Conservation (phyloP, 164 flowering plant species). For the Malania oleifera region DNA sequence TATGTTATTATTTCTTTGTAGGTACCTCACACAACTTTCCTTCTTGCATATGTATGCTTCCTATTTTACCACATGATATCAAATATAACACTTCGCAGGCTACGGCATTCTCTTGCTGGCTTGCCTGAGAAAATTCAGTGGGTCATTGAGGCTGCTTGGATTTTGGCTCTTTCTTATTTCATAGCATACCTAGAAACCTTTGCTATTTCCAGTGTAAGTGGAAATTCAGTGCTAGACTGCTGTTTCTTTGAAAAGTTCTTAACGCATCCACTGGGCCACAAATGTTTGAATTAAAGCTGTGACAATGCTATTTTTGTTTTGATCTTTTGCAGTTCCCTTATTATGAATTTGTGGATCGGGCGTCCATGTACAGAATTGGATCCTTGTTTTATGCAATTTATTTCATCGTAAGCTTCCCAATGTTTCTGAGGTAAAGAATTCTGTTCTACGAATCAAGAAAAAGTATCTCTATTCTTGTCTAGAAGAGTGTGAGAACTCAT, state of each 20-base stretch:
- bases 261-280: too few species aligned
- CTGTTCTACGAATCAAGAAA: neutral
- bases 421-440: conserved; percentile 79
- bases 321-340: conserved; percentile 87
- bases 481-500: neutral
- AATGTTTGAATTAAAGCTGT: neutral
- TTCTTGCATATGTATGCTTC: conserved; percentile 91
- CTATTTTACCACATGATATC: conserved; percentile 85
- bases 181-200: conserved; percentile 88
- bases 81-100: conserved; percentile 84
- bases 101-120: conserved; percentile 61
- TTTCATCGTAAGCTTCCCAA: conserved; percentile 95
- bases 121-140: conserved; percentile 61
- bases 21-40: conserved; percentile 98
- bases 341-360: conserved; percentile 84
- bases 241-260: neutral
- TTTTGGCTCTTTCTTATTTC: conserved; percentile 79
- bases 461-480: neutral
- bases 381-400: conserved; percentile 94
- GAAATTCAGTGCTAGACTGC: neutral
- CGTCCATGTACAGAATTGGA: conserved; percentile 91
- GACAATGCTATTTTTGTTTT: conserved; percentile 12
- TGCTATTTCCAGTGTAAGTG: conserved; percentile 86
- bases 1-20: conserved; percentile 27
- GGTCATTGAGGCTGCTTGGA: conserved; percentile 71